Evolutionary conservation across 2,329 filamentous ascomycete genomes (phyloP).

Genomic region (Ceratocystiopsis brevicomis): DNA sequence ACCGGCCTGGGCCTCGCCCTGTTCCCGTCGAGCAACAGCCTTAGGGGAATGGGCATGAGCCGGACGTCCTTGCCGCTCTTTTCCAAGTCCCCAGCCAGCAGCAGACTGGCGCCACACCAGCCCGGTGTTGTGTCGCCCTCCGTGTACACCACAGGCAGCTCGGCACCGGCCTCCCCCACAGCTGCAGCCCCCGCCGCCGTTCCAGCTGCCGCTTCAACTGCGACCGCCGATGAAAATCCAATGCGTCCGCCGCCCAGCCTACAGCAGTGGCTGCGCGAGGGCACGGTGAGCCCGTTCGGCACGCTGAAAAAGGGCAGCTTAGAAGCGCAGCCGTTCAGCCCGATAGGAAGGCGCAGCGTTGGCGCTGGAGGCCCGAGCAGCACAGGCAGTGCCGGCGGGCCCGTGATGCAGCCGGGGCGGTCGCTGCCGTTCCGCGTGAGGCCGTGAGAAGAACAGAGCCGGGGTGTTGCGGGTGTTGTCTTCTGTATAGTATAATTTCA

Average conservation of each 20-base stretch:
- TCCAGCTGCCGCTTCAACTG: no score
- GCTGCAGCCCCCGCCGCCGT: no score
- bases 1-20: conserved; percentile 9
- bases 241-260: conserved; percentile 11
- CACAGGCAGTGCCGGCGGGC: neutral
- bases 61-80: conserved; percentile 12
- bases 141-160: conserved; percentile 3
- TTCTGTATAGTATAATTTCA: neutral
- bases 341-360: neutral
- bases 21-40: conserved; percentile 6
- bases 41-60: conserved; percentile 2
- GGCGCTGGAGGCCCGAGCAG: neutral
- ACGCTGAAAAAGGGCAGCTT: conserved; percentile 10
- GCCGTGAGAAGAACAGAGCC: neutral
- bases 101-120: neutral
- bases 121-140: conserved; percentile 1
- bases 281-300: conserved; percentile 18
- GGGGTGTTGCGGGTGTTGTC: neutral
- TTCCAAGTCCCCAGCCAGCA: conserved; percentile 7
- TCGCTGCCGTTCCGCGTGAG: conserved; percentile 3
- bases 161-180: neutral
- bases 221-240: no score
- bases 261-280: conserved; percentile 16
- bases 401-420: conserved; percentile 5
- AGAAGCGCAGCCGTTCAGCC: neutral